These are phyloP conservation scores for Sphaerobolus stellatus DNA, from an alignment of 1,284 basidiomycete genomes.

Conservation along the genomic window DNA sequence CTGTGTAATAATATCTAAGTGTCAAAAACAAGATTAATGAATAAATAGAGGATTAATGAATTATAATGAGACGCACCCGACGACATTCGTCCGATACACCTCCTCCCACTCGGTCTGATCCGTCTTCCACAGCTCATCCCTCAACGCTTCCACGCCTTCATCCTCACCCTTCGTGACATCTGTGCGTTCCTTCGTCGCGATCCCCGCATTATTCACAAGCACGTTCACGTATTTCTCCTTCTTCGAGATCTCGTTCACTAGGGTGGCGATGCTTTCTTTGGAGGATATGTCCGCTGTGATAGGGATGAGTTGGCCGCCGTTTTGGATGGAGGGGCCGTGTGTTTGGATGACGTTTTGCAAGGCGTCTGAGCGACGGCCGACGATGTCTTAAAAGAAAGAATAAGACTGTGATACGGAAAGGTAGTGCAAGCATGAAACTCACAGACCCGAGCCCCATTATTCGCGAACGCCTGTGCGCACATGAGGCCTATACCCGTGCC, in stretches of 20 bases:
- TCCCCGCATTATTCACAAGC: slow-evolving; percentile 40
- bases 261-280: slow-evolving; percentile 34
- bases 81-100: slow-evolving; percentile 38
- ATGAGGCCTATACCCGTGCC: slow-evolving; percentile 42
- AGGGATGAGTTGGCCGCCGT: slow-evolving; percentile 36
- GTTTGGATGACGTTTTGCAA: slow-evolving; percentile 25
- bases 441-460: slow-evolving; percentile 42
- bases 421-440: not conserved
- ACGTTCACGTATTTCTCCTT: slow-evolving; percentile 39
- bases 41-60: slow-evolving; percentile 3
- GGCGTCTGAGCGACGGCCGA: slow-evolving; percentile 28
- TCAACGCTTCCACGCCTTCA: slow-evolving; percentile 30
- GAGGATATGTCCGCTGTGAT: slow-evolving; percentile 33
- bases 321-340: slow-evolving; percentile 26
- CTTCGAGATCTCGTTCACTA: slow-evolving; percentile 31
- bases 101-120: slow-evolving; percentile 35
- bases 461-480: slow-evolving; percentile 39
- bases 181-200: slow-evolving; percentile 26
- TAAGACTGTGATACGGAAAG: not conserved
- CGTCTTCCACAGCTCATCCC: slow-evolving; percentile 34
- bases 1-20: slow-evolving; percentile 34
- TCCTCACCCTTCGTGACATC: slow-evolving; percentile 31
- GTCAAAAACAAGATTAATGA: not conserved
- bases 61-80: slow-evolving; percentile 23
- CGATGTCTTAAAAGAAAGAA: slow-evolving; percentile 23